Conservation (phyloP, 139 green algal species). For the Micractinium sp. region DNA sequence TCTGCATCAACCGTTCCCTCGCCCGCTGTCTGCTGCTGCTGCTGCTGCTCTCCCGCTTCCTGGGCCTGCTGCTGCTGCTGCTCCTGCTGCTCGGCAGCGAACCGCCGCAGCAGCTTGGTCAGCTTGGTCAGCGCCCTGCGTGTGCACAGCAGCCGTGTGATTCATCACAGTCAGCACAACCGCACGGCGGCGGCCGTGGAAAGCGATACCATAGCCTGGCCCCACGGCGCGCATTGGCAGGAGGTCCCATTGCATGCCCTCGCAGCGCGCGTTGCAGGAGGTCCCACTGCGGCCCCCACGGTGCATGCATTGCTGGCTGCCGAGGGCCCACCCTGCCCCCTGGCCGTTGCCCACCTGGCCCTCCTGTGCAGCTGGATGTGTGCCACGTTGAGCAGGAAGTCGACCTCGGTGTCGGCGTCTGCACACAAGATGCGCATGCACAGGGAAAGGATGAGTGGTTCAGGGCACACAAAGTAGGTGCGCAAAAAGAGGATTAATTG, state of each 20-base stretch:
- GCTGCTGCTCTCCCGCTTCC: neutral
- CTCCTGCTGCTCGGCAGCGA: neutral
- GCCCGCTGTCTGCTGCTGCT: too few species aligned
- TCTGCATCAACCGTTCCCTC: too few species aligned
- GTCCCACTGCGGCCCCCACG: neutral
- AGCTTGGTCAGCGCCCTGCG: conserved; percentile 36
- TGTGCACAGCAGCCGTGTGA: neutral
- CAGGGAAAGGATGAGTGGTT: too few species aligned
- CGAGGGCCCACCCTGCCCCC: neutral
- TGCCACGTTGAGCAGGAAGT: conserved; percentile 84
- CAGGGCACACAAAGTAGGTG: neutral
- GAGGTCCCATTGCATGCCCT: too few species aligned
- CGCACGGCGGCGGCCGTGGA: too few species aligned
- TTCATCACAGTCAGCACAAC: neutral
- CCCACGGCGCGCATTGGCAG: too few species aligned
- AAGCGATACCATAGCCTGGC: neutral
- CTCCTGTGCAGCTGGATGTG: conserved; percentile 89
- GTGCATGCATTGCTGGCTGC: neutral
- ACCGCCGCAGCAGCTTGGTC: conserved; percentile 16
- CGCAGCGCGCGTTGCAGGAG: too few species aligned
- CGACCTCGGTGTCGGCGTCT: conserved; percentile 68
- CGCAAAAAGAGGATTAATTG: neutral
- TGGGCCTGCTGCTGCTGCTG: neutral
- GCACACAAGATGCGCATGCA: neutral
- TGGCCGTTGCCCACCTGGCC: conserved; percentile 6